Evolutionary conservation across 306 rosid genomes (phyloP).

Genomic region (Citrullus amarus): DNA sequence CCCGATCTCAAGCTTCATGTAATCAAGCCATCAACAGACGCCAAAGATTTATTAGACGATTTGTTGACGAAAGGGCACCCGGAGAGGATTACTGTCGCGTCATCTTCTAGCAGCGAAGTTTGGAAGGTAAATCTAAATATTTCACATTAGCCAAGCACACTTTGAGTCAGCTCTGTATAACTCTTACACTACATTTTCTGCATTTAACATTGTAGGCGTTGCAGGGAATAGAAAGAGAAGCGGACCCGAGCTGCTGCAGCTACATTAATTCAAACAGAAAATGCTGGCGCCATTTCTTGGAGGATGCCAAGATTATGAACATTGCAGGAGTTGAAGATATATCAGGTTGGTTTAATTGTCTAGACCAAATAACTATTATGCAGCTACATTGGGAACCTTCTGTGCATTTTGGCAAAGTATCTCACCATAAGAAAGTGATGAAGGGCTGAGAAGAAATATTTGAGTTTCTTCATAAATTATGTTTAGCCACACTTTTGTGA

Average conservation of each 20-base stretch:
- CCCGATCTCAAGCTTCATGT: background rate
- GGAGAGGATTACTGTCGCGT: background rate
- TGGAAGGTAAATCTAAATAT: background rate
- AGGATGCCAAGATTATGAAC: slow-evolving; percentile 23
- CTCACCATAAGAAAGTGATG: background rate
- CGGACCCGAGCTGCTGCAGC: slow-evolving; percentile 28
- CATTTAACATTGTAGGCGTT: background rate
- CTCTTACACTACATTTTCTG: background rate
- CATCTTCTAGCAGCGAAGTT: background rate
- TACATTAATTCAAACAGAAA: slow-evolving; percentile 21
- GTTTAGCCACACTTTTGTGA: too few species aligned
- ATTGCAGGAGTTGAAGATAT: background rate
- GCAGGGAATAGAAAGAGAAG: background rate
- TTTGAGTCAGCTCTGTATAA: background rate
- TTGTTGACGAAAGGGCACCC: background rate
- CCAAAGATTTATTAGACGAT: background rate
- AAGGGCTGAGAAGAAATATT: background rate
- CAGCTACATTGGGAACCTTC: background rate
- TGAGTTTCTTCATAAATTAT: background rate
- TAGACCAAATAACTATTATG: background rate
- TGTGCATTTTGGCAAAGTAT: background rate
- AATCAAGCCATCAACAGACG: background rate
- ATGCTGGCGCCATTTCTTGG: slow-evolving; percentile 55
- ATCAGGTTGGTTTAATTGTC: background rate
- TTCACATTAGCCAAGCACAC: background rate